These are phyloP conservation scores for Wickerhamiella australiensis DNA, from an alignment of 805 yeast genomes.

Conservation along the genomic window DNA sequence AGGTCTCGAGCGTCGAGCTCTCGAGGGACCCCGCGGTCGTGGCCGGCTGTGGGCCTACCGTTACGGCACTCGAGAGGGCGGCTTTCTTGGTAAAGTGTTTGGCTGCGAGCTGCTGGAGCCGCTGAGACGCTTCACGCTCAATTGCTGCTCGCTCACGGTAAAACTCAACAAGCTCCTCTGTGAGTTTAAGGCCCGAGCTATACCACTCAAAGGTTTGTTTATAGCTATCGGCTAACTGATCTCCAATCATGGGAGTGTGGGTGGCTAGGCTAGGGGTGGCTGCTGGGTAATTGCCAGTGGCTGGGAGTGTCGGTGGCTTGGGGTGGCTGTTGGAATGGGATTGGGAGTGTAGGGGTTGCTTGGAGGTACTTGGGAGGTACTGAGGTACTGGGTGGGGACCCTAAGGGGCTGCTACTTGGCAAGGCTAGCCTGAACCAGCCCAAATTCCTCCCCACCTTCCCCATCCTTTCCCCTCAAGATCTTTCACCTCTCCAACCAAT, in stretches of 20 bases:
- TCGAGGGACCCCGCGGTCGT: conserved; percentile 93
- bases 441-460: too few species aligned
- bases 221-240: conserved; percentile 49
- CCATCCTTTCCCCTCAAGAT: too few species aligned
- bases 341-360: too few species aligned
- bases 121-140: conserved; percentile 72
- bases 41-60: conserved; percentile 85
- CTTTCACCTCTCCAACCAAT: too few species aligned
- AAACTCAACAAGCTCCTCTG: conserved; percentile 67
- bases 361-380: too few species aligned
- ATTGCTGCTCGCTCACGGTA: conserved; percentile 71
- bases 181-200: conserved; percentile 56
- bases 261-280: too few species aligned
- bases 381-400: too few species aligned
- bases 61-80: conserved; percentile 46
- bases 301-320: too few species aligned
- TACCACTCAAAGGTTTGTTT: conserved; percentile 68
- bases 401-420: too few species aligned
- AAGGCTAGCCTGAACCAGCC: too few species aligned
- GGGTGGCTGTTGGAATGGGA: too few species aligned
- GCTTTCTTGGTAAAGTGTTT: conserved; percentile 71
- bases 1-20: conserved; percentile 71
- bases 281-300: too few species aligned
- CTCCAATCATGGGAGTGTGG: conserved; percentile 16
- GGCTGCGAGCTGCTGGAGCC: conserved; percentile 48